phyloP scores from a whole-genome alignment of 2,329 filamentous ascomycete species.

The Septoria linicola region DNA sequence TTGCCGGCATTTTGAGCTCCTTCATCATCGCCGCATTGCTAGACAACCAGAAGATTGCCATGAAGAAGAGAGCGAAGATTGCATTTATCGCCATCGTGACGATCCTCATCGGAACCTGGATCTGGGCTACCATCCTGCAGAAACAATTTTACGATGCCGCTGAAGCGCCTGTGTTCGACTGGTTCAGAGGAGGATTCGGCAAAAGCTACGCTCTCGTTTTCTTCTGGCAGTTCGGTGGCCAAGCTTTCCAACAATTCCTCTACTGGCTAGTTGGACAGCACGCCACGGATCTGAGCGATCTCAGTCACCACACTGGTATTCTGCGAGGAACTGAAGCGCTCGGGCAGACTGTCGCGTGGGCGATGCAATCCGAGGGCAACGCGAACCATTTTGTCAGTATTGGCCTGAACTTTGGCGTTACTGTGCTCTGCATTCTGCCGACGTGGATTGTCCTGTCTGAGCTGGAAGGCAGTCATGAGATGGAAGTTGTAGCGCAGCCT shows the following conservation, averaged over 20 bases:
- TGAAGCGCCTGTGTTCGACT: constrained; percentile 9
- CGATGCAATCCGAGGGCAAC: constrained; percentile 14
- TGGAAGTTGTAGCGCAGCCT: constrained; percentile 7
- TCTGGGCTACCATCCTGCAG: constrained; percentile 24
- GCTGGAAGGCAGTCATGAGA: no score
- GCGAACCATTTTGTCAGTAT: constrained; percentile 15
- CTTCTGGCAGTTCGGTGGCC: constrained; percentile 15
- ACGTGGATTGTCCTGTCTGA: constrained; percentile 13
- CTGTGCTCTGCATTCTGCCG: constrained; percentile 9
- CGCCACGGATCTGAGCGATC: constrained; percentile 9
- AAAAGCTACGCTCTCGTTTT: constrained; percentile 12
- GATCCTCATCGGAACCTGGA: constrained; percentile 22
- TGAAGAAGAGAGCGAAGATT: constrained; percentile 29
- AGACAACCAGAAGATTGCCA: constrained; percentile 14
- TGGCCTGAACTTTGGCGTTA: constrained; percentile 13
- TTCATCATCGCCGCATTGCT: constrained; percentile 21
- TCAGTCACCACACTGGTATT: constrained; percentile 10
- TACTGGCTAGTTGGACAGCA: constrained; percentile 16
- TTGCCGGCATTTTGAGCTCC: constrained; percentile 29
- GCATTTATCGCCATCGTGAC: constrained; percentile 18
- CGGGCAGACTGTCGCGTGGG: constrained; percentile 16
- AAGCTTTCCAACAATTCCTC: constrained; percentile 15
- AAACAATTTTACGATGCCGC: constrained; percentile 7
- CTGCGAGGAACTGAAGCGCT: constrained; percentile 10
- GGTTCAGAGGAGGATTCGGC: constrained; percentile 12